Evolutionary conservation across 1,139 yeast genomes (phyloP), one percentile per base, ranked within the genome.

Genomic region (Scheffersomyces segobiensis): DNA sequence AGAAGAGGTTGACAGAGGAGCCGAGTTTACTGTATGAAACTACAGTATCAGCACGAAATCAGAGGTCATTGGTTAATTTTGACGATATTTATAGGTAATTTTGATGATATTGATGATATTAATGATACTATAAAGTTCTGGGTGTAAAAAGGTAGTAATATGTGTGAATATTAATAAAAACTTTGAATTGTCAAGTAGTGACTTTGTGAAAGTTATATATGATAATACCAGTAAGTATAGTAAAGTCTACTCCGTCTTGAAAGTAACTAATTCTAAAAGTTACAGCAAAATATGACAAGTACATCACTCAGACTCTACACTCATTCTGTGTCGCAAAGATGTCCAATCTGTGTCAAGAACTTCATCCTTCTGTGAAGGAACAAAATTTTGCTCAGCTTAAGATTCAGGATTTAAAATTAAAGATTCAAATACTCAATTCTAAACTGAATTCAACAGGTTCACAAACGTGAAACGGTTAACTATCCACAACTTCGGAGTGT

Each of bases 1-100:
- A 20, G 59, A 48, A 5, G 46, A 10, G 50, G 52, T 55, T 32
- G 63, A 58, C n/a, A 59, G 53, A 19, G 55, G 56, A 24, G 62
- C 61, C 6, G 55, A 51, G 18, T 60, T 63, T 52, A 49, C 60
- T 0, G 56, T 58, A 5, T 56, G 60, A 2, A 56, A 55, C 39
- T 58, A 60, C 52, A 58, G 60, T 20, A 53, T 46, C 54, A 58
- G 60, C 49, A 48, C 52, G 32, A 58, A 55, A 49, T 53, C 56
- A 5, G 60, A 58, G 18, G 54, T 2, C 54, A 52, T 10, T n/a
- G 39, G 4, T 7, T 50, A 32, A 8, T 32, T 32, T 32, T 32
- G 4, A 32, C 12, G 14, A 7, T 10, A 2, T 32, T 8, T 32
- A 12, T 32, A 32, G 42, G 42, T 32, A 14, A 32, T 32, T 32